Evolutionary conservation across 2,329 filamentous ascomycete genomes (phyloP).

Genomic region (Colletotrichum limetticola): DNA sequence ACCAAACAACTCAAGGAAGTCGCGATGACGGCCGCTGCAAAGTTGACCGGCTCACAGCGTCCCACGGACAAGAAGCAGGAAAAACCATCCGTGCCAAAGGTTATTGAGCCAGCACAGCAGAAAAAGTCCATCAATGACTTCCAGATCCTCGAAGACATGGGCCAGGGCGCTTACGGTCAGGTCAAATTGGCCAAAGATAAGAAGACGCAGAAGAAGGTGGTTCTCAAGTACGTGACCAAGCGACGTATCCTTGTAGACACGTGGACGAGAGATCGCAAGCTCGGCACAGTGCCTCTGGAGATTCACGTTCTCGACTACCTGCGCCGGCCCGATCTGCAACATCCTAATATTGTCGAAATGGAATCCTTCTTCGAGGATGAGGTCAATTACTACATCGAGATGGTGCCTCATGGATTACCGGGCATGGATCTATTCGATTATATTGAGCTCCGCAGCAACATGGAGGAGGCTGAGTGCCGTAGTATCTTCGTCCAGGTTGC

Average conservation of each 20-base stretch:
- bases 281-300: slow-evolving; percentile 95
- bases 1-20: slow-evolving; percentile 68
- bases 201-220: slow-evolving; percentile 82
- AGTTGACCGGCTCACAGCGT: slow-evolving; percentile 56
- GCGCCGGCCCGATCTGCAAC: slow-evolving; percentile 74
- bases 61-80: slow-evolving; percentile 47
- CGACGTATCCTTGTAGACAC: slow-evolving; percentile 96
- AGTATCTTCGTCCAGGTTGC: slow-evolving; percentile 97
- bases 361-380: slow-evolving; percentile 82
- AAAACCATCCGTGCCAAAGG: slow-evolving; percentile 48
- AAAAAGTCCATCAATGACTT: slow-evolving; percentile 94
- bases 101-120: slow-evolving; percentile 47
- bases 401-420: slow-evolving; percentile 92
- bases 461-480: slow-evolving; percentile 93
- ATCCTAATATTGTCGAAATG: slow-evolving; percentile 80
- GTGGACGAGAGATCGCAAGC: slow-evolving; percentile 92
- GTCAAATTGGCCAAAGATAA: slow-evolving; percentile 94
- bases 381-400: slow-evolving; percentile 98
- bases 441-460: slow-evolving; percentile 94
- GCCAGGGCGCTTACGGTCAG: slow-evolving; percentile 96
- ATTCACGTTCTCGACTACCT: slow-evolving; percentile 98
- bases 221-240: slow-evolving; percentile 98
- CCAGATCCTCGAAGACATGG: slow-evolving; percentile 95
- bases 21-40: slow-evolving; percentile 65
- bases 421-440: slow-evolving; percentile 99